Evolutionary conservation across 306 rosid genomes (phyloP).

Genomic region (Comarum palustre): DNA sequence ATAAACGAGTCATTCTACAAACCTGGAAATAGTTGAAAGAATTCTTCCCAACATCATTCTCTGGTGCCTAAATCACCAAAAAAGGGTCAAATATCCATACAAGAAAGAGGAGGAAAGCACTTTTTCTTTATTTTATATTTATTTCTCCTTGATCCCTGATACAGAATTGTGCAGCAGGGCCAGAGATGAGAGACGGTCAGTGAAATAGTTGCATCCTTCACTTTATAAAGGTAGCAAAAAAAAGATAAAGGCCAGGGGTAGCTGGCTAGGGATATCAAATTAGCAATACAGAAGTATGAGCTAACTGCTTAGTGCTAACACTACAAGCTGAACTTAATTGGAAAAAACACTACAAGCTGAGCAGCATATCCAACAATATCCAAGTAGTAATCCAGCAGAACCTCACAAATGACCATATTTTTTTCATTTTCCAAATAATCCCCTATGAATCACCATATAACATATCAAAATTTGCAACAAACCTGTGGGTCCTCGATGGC

Average conservation of each 20-base stretch:
- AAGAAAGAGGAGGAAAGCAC: constrained; percentile 3
- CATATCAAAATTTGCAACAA: constrained; percentile 15
- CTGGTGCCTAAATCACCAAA: constrained; percentile 54
- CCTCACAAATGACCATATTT: not conserved
- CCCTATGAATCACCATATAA: not conserved
- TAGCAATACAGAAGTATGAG: not conserved
- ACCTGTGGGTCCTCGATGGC: constrained; percentile 99
- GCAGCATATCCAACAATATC: not conserved
- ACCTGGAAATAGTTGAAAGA: constrained; percentile 94
- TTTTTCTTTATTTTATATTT: not conserved
- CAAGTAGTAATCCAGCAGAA: not conserved
- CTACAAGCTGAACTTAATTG: not conserved
- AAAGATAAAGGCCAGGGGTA: not conserved
- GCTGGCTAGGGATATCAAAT: not conserved
- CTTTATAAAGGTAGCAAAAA: not conserved
- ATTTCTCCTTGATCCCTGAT: not conserved
- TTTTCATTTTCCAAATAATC: not conserved
- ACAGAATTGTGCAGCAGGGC: not conserved
- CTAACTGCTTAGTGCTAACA: not conserved
- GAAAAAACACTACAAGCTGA: not conserved
- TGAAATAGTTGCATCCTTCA: not conserved
- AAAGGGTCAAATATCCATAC: constrained; percentile 26
- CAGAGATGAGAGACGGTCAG: not conserved
- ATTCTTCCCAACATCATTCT: constrained; percentile 91
- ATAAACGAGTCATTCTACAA: constrained; percentile 20